Percentiles rank a stretch among this genome's conserved stretches.
Conservation (phyloP, 2,329 filamentous ascomycete genomes). For the Lecanosticta acicola region DNA sequence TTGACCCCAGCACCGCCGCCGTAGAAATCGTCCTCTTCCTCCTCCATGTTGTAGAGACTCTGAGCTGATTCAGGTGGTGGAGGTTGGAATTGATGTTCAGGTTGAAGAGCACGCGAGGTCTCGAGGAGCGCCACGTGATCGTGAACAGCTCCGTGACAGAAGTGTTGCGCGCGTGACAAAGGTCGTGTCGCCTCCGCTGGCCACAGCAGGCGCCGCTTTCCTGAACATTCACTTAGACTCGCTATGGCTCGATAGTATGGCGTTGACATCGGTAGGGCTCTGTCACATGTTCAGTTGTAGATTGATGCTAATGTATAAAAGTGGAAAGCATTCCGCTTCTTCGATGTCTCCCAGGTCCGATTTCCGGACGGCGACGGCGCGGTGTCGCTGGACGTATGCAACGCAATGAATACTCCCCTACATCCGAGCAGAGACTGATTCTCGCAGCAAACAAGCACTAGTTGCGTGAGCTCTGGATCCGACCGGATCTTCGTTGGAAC, state of each 20-base stretch:
- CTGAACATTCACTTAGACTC: neutral
- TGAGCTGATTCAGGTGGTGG: neutral
- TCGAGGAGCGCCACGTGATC: neutral
- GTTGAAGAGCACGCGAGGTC: neutral
- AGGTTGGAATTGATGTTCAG: constrained; percentile 8
- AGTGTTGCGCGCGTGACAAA: neutral
- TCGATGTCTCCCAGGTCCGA: constrained; percentile 83
- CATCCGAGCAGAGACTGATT: constrained; percentile 14
- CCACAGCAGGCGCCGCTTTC: constrained; percentile 1
- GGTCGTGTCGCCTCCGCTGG: neutral
- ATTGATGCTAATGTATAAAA: constrained; percentile 34
- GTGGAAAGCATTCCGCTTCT: constrained; percentile 99
- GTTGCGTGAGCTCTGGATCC: constrained; percentile 77
- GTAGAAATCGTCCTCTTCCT: constrained; percentile 51
- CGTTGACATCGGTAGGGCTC: constrained; percentile 29
- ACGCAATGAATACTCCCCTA: neutral
- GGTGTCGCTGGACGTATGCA: constrained; percentile 29
- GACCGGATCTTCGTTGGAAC: constrained; percentile 86
- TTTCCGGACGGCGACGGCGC: constrained; percentile 73
- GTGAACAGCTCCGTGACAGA: neutral
- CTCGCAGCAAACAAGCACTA: constrained; percentile 58
- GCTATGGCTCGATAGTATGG: constrained; percentile 31
- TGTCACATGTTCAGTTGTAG: neutral
- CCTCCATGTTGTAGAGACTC: constrained; percentile 39
- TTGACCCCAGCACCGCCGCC: constrained; percentile 21